Percentiles rank a stretch among this genome's conserved stretches.
phyloP scores from a whole-genome alignment of 805 yeast genomes.

The Schwanniomyces pseudopolymorphus region DNA sequence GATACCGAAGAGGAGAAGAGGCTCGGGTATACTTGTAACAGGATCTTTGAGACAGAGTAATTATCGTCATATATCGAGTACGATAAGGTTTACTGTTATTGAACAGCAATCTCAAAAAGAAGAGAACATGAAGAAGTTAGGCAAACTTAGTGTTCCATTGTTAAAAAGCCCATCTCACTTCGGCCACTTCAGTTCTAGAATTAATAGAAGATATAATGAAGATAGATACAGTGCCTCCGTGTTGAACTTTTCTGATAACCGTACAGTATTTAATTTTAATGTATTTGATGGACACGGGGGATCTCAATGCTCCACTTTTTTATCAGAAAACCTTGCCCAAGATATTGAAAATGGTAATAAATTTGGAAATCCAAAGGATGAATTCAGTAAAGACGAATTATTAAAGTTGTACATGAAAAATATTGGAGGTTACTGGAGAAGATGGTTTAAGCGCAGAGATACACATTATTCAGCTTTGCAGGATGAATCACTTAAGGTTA shows the following conservation, averaged over 20 bases:
- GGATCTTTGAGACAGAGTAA: not conserved
- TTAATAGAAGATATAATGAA: constrained; percentile 76
- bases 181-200: constrained; percentile 79
- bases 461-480: constrained; percentile 27
- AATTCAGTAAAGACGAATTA: constrained; percentile 36
- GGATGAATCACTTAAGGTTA: constrained; percentile 15
- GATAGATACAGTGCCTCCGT: constrained; percentile 73
- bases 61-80: constrained; percentile 13
- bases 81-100: constrained; percentile 29
- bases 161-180: constrained; percentile 67
- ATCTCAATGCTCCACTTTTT: constrained; percentile 62
- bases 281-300: constrained; percentile 98
- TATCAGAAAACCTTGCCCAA: constrained; percentile 52
- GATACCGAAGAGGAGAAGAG: not conserved
- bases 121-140: constrained; percentile 11
- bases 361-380: constrained; percentile 21
- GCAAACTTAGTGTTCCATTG: constrained; percentile 51
- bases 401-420: constrained; percentile 53
- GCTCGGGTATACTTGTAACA: not conserved
- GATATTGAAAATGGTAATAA: constrained; percentile 48
- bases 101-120: constrained; percentile 7
- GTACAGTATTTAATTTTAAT: constrained; percentile 57
- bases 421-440: constrained; percentile 84
- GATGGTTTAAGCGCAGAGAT: constrained; percentile 56
- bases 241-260: constrained; percentile 30